Percentiles rank a stretch among this genome's conserved stretches.
These are phyloP conservation scores for Russula brevipes DNA, from an alignment of 768 basidiomycete genomes.

Conservation along the genomic window DNA sequence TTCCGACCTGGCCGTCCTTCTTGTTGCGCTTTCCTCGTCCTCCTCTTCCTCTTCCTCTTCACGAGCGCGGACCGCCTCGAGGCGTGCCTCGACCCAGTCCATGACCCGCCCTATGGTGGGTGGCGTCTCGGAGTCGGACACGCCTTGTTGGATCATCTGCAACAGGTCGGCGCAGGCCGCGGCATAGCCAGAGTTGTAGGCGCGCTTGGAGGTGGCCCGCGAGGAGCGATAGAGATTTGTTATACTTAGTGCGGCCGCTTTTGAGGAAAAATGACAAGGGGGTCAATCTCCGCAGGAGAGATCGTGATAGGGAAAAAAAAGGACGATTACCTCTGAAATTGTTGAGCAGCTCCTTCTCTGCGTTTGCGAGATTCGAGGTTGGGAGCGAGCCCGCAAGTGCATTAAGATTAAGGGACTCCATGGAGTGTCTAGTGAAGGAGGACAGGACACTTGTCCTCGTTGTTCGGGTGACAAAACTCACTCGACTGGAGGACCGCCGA, in stretches of 20 bases:
- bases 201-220: conserved; percentile 66
- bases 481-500: not conserved
- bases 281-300: conserved; percentile 27
- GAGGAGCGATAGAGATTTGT: conserved; percentile 82
- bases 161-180: conserved; percentile 76
- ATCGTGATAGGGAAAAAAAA: not conserved
- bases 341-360: conserved; percentile 74
- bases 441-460: not conserved
- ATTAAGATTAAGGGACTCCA: conserved; percentile 77
- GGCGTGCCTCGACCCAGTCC: conserved; percentile 80
- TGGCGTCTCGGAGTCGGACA: conserved; percentile 48
- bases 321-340: conserved; percentile 65
- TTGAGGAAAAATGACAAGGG: conserved; percentile 2
- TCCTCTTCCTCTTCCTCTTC: conserved; percentile 84
- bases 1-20: conserved; percentile 29
- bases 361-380: conserved; percentile 60
- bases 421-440: conserved; percentile 27
- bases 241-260: conserved; percentile 79
- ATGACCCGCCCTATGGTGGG: conserved; percentile 68
- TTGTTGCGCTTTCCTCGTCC: conserved; percentile 56
- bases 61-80: conserved; percentile 67
- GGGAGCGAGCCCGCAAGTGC: conserved; percentile 74
- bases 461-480: conserved; percentile 6
- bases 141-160: conserved; percentile 77
- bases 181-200: conserved; percentile 77